These are phyloP conservation scores for Metarhizium rileyi DNA, from an alignment of 2,329 filamentous ascomycete species.

Conservation along the genomic window DNA sequence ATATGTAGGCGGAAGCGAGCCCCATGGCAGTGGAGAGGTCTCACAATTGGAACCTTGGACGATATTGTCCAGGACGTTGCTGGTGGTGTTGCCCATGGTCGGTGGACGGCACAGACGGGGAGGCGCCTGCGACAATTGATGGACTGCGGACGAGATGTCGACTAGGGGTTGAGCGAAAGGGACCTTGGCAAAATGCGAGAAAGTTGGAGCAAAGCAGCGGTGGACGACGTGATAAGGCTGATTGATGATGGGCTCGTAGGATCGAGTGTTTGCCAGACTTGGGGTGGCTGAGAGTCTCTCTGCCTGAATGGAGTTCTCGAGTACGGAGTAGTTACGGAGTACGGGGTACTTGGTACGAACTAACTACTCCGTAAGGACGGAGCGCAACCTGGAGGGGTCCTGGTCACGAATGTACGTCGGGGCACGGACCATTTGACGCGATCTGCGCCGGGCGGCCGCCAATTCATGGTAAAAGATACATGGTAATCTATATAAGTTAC, in stretches of 20 bases:
- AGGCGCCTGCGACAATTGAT: slow-evolving; percentile 5
- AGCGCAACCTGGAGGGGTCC: neutral
- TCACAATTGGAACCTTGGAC: slow-evolving; percentile 94
- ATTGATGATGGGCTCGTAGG: neutral
- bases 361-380: no score
- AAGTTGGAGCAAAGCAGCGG: neutral
- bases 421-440: neutral
- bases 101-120: neutral
- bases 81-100: slow-evolving; percentile 59
- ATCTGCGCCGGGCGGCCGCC: neutral
- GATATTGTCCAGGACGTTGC: slow-evolving; percentile 82
- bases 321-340: neutral
- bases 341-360: neutral
- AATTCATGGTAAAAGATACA: no score
- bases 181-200: neutral
- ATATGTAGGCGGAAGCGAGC: neutral
- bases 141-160: neutral
- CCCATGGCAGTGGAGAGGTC: slow-evolving; percentile 9
- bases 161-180: neutral
- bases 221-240: neutral
- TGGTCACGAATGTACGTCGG: neutral
- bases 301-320: no score
- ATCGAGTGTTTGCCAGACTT: neutral
- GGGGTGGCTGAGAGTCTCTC: neutral
- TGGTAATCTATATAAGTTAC: no score